These are phyloP conservation scores for Huiozyma naganishii DNA, from an alignment of 805 yeast species.

Conservation along the genomic window DNA sequence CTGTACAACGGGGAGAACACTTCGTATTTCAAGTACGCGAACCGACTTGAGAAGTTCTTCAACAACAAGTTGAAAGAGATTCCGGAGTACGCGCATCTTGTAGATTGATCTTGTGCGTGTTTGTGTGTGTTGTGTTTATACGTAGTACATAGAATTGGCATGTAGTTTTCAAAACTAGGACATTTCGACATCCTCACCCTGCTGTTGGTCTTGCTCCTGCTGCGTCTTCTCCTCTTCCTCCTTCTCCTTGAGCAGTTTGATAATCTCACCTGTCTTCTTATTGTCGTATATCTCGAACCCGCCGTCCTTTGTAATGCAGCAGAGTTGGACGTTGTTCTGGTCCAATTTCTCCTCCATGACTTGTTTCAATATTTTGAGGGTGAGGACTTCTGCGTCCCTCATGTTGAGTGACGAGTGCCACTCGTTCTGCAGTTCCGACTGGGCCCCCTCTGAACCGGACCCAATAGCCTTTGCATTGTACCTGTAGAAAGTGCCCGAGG, in stretches of 20 bases:
- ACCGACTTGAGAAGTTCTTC: slow-evolving; percentile 83
- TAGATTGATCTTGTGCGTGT: slow-evolving; percentile 37
- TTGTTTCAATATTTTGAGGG: slow-evolving; percentile 83
- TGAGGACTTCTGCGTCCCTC: slow-evolving; percentile 84
- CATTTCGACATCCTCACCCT: slow-evolving; percentile 23
- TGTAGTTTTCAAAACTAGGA: slow-evolving; percentile 5
- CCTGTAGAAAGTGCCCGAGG: slow-evolving; percentile 94
- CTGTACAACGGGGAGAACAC: slow-evolving; percentile 89
- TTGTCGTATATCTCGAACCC: slow-evolving; percentile 84
- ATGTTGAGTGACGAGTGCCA: slow-evolving; percentile 87
- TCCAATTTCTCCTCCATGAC: slow-evolving; percentile 99
- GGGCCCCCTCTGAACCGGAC: slow-evolving; percentile 98
- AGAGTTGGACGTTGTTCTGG: slow-evolving; percentile 88
- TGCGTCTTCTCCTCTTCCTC: slow-evolving; percentile 38
- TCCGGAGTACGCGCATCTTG: slow-evolving; percentile 80
- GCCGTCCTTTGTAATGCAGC: slow-evolving; percentile 75
- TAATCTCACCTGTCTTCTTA: slow-evolving; percentile 71
- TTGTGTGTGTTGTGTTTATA: not conserved
- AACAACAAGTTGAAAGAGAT: slow-evolving; percentile 72
- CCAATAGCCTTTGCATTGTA: slow-evolving; percentile 99
- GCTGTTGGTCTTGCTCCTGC: slow-evolving; percentile 5
- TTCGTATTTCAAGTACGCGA: slow-evolving; percentile 91
- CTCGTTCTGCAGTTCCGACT: slow-evolving; percentile 92
- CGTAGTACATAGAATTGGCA: too few species aligned
- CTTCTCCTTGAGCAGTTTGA: slow-evolving; percentile 64